Percentiles rank a stretch among this genome's conserved stretches.
Evolutionary conservation across 345 rosid species (phyloP).

Genomic region (Mercurialis annua): DNA sequence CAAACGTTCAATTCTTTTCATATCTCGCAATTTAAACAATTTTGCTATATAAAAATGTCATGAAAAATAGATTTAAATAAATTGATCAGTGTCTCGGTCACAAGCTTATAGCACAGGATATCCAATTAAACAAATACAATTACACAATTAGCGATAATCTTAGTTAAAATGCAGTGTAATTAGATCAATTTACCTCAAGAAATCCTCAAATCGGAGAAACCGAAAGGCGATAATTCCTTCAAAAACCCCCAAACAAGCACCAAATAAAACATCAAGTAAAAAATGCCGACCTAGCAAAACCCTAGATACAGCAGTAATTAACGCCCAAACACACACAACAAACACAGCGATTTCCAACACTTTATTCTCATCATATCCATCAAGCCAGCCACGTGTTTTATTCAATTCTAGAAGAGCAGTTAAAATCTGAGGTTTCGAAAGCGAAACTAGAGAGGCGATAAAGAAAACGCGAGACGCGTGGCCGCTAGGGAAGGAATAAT

Average conservation of each 20-base stretch:
- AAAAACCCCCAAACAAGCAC: conserved; percentile 56
- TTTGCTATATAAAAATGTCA: not conserved
- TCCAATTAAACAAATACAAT: no score
- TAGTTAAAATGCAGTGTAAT: not conserved
- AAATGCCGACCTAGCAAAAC: conserved; percentile 83
- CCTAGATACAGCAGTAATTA: conserved; percentile 60
- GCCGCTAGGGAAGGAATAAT: conserved; percentile 91
- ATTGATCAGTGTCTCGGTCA: no score
- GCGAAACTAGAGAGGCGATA: conserved; percentile 54
- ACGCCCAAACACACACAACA: conserved; percentile 63
- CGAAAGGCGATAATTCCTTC: conserved; percentile 50
- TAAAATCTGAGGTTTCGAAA: conserved; percentile 25
- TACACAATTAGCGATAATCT: no score
- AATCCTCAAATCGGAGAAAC: conserved; percentile 22
- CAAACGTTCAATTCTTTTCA: not conserved
- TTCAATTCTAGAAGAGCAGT: conserved; percentile 14
- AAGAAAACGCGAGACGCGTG: conserved; percentile 85
- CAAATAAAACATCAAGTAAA: conserved; percentile 62
- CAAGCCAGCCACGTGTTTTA: conserved; percentile 4
- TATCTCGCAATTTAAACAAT: not conserved
- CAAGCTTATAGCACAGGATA: no score
- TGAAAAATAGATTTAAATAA: no score
- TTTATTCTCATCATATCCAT: not conserved
- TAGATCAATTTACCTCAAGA: conserved; percentile 18
- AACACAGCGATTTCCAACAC: conserved; percentile 26